Evolutionary conservation across 331 rosid species (phyloP).

Genomic region (Quercus phellos): DNA sequence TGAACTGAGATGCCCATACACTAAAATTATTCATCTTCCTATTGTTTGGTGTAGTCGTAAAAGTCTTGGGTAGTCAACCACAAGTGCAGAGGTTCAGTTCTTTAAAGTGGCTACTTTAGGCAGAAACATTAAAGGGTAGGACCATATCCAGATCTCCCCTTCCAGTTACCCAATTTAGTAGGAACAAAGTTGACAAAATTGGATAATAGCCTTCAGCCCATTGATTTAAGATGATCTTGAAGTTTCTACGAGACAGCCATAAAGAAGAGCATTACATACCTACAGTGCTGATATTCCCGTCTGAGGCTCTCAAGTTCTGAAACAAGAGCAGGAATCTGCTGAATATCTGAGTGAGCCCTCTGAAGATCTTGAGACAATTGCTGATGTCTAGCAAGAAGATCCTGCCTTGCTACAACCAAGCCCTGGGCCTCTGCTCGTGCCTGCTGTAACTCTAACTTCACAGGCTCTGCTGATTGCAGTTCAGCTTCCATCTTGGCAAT

Average conservation of each 20-base stretch:
- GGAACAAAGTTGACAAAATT: neutral
- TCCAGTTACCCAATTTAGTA: neutral
- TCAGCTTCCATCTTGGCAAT: constrained; percentile 74
- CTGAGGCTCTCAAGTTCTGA: constrained; percentile 67
- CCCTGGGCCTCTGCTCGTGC: constrained; percentile 62
- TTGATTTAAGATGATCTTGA: neutral
- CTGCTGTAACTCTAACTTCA: constrained; percentile 62
- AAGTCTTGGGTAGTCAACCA: neutral
- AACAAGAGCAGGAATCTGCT: constrained; percentile 63
- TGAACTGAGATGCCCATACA: neutral
- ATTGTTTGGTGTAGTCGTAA: neutral
- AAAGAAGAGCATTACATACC: constrained; percentile 35
- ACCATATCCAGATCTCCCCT: neutral
- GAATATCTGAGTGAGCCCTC: constrained; percentile 66
- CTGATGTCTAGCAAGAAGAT: constrained; percentile 56
- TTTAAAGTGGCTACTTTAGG: neutral
- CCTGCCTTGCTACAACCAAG: constrained; percentile 59
- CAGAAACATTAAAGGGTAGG: neutral
- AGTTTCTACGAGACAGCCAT: neutral
- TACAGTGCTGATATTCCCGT: constrained; percentile 87
- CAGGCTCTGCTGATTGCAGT: constrained; percentile 43
- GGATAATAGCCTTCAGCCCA: neutral
- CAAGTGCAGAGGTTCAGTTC: neutral
- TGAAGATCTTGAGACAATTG: constrained; percentile 67
- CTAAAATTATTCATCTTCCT: neutral